Evolutionary conservation across 495 filamentous ascomycete genomes (phyloP), one percentile per base, ranked within the genome.

Genomic region (Stereocaulon alpinum): DNA sequence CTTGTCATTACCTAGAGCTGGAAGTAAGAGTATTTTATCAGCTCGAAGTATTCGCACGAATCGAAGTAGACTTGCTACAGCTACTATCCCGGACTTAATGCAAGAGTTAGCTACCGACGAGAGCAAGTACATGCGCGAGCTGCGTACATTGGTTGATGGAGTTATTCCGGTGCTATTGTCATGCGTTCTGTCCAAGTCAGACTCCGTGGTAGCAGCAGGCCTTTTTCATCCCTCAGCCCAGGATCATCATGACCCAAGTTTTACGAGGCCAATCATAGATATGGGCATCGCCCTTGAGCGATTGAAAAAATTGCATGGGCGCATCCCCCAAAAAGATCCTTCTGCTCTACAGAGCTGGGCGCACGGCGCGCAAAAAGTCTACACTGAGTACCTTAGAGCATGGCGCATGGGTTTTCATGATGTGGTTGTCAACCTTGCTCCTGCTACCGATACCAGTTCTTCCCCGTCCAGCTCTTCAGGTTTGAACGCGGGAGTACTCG

Each of bases 381-480:
- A 99, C 69, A 77, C 83, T 41, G 86, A 93, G 62, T 99, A 97
- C 69, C 77, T 99, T 24, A 82, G 82, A 60, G 84, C 87, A 41
- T 99, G 93, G 93, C 79, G 92, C 50, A 79, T 96, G 56, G 93
- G 93, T 4, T 99, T 99, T 72, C 86, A 95, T 65, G 92, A 94
- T 71, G 84, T 97, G 22, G 86, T 97, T 56, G 87, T 99, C 65
- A 96, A 93, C 65, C 79, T 99, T 29, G 91, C 89, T 11, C 86
- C 91, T 10, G 79, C 80, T 18, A 77, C 79, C 42, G 82, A 82
- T 55, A 74, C 70, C 7, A 69, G 73, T 41, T 68, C 64, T 12
- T 60, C 64, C 14, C 72, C 61, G 66, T 81, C 72, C 71, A 78
- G 67, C 58, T 60, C 68, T 30, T 56, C 65, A 11, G 59, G 44